Conservation (phyloP, 2,329 filamentous ascomycete genomes). For the Coleophoma crateriformis region DNA sequence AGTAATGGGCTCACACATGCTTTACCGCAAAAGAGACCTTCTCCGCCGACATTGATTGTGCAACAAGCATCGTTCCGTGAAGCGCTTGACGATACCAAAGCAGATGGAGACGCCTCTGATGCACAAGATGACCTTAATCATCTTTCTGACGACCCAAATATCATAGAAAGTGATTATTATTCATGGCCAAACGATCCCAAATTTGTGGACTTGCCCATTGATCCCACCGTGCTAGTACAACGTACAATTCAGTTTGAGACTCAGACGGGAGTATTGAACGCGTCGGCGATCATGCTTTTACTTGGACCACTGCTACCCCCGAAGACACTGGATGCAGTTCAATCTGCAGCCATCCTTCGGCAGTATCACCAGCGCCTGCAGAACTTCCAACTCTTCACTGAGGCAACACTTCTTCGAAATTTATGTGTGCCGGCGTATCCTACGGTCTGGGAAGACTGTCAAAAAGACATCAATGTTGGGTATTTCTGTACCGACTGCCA, state of each 20-base stretch:
- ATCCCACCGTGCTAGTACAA: slow-evolving; percentile 48
- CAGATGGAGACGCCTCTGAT: background rate
- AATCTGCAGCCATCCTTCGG: slow-evolving; percentile 49
- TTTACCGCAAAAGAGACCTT: slow-evolving; percentile 3
- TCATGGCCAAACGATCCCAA: slow-evolving; percentile 51
- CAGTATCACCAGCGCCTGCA: slow-evolving; percentile 57
- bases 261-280: slow-evolving; percentile 49
- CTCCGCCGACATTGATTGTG: slow-evolving; percentile 16
- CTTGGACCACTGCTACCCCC: slow-evolving; percentile 51
- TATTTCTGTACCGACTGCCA: slow-evolving; percentile 51
- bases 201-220: slow-evolving; percentile 48
- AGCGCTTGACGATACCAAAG: slow-evolving; percentile 2
- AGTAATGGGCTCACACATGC: background rate
- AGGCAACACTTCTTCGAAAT: slow-evolving; percentile 56
- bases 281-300: slow-evolving; percentile 55
- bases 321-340: slow-evolving; percentile 47
- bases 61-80: slow-evolving; percentile 16
- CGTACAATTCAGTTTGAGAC: slow-evolving; percentile 52
- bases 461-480: slow-evolving; percentile 47
- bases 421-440: slow-evolving; percentile 49
- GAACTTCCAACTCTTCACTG: slow-evolving; percentile 52
- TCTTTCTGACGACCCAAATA: slow-evolving; percentile 21
- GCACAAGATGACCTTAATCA: slow-evolving; percentile 4
- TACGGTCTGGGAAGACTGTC: slow-evolving; percentile 46
- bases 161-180: slow-evolving; percentile 54